Conservation (phyloP, 805 yeast genomes). For the Myxozyma melibiosi region DNA sequence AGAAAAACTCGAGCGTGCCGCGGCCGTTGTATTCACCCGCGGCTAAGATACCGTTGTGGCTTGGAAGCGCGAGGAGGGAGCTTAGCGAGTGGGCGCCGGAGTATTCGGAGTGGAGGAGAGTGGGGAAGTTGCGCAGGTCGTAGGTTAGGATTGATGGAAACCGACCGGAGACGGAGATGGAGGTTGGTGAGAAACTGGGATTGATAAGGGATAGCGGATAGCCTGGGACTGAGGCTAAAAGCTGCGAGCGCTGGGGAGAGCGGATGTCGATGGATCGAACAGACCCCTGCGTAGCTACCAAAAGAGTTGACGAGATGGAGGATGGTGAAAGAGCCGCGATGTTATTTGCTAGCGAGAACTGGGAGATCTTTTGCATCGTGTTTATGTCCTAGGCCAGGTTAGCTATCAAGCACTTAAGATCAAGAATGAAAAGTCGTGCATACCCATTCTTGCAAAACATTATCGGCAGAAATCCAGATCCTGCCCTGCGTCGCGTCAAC, state of each 20-base stretch:
- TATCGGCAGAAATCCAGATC: constrained; percentile 27
- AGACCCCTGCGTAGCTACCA: constrained; percentile 5
- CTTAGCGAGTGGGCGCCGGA: constrained; percentile 34
- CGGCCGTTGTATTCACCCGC: constrained; percentile 35
- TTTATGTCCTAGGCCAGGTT: constrained; percentile 9
- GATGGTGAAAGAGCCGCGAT: constrained; percentile 17
- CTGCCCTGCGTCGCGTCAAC: constrained; percentile 1
- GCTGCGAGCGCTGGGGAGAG: background rate
- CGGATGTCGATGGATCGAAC: background rate
- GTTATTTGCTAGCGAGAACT: background rate
- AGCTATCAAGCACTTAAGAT: background rate
- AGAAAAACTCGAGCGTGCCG: constrained; percentile 30
- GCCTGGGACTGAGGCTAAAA: constrained; percentile 16
- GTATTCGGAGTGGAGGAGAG: constrained; percentile 13
- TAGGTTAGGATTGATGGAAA: constrained; percentile 29
- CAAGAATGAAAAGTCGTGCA: background rate
- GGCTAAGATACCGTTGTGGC: constrained; percentile 17
- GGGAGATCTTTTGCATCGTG: constrained; percentile 15
- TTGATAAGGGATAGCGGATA: constrained; percentile 22
- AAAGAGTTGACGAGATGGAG: constrained; percentile 3
- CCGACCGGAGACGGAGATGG: constrained; percentile 25
- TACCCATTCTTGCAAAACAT: constrained; percentile 29
- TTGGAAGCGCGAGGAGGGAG: constrained; percentile 13
- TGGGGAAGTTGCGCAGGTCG: constrained; percentile 18
- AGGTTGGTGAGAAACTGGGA: constrained; percentile 12